phyloP scores from a whole-genome alignment of 352 stramenopile genomes.

The Phytopythium delawarense region DNA sequence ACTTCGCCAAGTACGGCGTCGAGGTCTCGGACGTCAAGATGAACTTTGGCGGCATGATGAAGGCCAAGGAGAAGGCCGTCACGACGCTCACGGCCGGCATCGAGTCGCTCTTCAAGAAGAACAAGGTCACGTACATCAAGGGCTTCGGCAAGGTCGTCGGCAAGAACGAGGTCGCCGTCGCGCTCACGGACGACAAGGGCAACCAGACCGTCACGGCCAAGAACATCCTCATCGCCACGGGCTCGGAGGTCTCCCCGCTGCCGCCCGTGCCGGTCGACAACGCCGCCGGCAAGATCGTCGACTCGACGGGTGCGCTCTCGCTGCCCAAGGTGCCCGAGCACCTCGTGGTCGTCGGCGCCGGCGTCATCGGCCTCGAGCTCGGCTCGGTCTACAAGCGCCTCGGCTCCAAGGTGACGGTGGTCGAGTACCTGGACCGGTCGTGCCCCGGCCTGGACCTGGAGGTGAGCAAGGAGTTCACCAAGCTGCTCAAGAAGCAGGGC shows the following conservation, averaged over 20 bases:
- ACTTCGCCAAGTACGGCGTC: constrained; percentile 97
- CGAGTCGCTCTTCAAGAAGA: constrained; percentile 99
- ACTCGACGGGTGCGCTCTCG: constrained; percentile 96
- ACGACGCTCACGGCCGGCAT: constrained; percentile 95
- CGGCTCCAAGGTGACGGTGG: constrained; percentile 94
- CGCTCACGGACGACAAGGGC: constrained; percentile 86
- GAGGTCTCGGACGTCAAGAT: constrained; percentile 86
- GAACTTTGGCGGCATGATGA: constrained; percentile 96
- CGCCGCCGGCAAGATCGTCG: constrained; percentile 95
- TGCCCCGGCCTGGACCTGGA: constrained; percentile 93
- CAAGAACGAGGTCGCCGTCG: constrained; percentile 91
- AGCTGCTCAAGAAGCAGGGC: constrained; percentile 98
- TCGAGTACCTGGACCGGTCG: constrained; percentile 97
- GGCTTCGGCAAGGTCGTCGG: constrained; percentile 93
- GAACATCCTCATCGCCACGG: constrained; percentile 95
- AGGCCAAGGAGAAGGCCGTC: constrained; percentile 94
- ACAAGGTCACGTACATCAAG: constrained; percentile 98
- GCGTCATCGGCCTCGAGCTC: constrained; percentile 98
- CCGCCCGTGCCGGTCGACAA: constrained; percentile 97
- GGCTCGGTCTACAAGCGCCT: constrained; percentile 97
- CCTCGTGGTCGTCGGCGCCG: constrained; percentile 96
- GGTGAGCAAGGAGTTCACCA: constrained; percentile 96
- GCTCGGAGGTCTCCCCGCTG: constrained; percentile 90
- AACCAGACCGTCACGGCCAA: constrained; percentile 94
- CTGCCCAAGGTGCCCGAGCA: constrained; percentile 93